A percentile compares a stretch with the other conserved stretches of the same genome.
Evolutionary conservation across 2,329 filamentous ascomycete species (phyloP).

Genomic region (Xylaria sp.): DNA sequence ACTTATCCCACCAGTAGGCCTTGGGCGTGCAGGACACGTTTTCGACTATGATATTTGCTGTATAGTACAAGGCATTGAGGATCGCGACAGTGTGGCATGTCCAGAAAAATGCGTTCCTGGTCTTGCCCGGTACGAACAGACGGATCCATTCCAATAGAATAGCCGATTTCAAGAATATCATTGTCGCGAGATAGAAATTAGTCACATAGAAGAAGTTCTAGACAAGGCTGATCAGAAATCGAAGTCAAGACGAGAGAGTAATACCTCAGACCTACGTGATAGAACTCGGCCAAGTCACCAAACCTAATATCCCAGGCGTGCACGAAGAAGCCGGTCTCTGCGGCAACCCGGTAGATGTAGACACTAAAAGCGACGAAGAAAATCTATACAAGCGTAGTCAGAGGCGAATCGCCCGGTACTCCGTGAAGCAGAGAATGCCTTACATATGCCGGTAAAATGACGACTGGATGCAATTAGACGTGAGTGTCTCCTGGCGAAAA

Average conservation of each 20-base stretch:
- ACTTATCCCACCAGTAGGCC: constrained; percentile 29
- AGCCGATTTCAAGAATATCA: constrained; percentile 33
- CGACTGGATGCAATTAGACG: constrained; percentile 11
- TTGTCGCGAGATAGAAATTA: constrained; percentile 27
- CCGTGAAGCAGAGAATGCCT: constrained; percentile 1
- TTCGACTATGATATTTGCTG: constrained; percentile 23
- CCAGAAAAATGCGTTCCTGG: constrained; percentile 31
- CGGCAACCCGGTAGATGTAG: constrained; percentile 24
- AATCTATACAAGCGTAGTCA: constrained; percentile 7
- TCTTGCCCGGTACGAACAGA: constrained; percentile 29
- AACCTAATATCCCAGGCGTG: constrained; percentile 36
- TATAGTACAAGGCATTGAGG: constrained; percentile 27
- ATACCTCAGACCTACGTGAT: constrained; percentile 21
- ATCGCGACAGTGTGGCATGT: constrained; percentile 22
- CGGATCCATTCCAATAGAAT: constrained; percentile 36
- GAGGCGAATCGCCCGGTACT: neutral
- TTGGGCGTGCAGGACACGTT: constrained; percentile 21
- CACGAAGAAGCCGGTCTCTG: constrained; percentile 31
- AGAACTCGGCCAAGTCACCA: constrained; percentile 21
- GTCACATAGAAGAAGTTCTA: constrained; percentile 31
- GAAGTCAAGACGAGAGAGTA: neutral
- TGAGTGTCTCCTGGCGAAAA: neutral
- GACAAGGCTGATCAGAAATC: neutral
- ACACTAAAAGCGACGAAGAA: constrained; percentile 24
- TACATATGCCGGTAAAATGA: constrained; percentile 27